Conservation (phyloP, 2,329 filamentous ascomycete genomes). For the Xylariaceae sp. region DNA sequence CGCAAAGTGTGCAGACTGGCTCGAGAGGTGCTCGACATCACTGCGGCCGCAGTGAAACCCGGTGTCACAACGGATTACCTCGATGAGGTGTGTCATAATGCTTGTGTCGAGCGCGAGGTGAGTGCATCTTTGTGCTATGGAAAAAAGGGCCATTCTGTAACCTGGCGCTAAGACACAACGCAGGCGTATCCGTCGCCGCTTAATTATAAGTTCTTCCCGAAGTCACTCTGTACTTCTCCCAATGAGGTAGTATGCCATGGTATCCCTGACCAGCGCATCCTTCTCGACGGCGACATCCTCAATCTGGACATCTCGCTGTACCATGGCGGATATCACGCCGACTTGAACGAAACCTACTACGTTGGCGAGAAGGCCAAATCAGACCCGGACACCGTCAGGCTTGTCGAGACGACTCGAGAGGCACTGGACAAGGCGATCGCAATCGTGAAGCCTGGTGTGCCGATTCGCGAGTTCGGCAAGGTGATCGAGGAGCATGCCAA, state of each 20-base stretch:
- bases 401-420: conserved; percentile 85
- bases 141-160: not conserved
- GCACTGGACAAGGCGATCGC: conserved; percentile 84
- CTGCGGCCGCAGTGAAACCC: conserved; percentile 75
- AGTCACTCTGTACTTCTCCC: conserved; percentile 91
- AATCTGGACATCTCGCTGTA: conserved; percentile 96
- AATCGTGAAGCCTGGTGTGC: conserved; percentile 84
- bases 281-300: conserved; percentile 90
- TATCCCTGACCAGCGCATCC: conserved; percentile 82
- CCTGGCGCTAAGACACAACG: conserved; percentile 6
- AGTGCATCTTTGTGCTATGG: conserved; percentile 28
- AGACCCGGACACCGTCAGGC: conserved; percentile 79
- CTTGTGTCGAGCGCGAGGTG: conserved; percentile 87
- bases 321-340: conserved; percentile 90
- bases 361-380: conserved; percentile 81
- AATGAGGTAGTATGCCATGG: conserved; percentile 99
- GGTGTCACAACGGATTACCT: conserved; percentile 93
- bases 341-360: conserved; percentile 98
- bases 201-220: conserved; percentile 94
- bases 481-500: conserved; percentile 94
- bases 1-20: conserved; percentile 82
- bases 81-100: conserved; percentile 90
- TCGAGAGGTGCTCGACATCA: conserved; percentile 88
- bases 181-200: conserved; percentile 92
- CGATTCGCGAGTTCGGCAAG: conserved; percentile 90